Evolutionary conservation across 2,329 filamentous ascomycete species (phyloP).

Genomic region (Cladosporium halotolerans): DNA sequence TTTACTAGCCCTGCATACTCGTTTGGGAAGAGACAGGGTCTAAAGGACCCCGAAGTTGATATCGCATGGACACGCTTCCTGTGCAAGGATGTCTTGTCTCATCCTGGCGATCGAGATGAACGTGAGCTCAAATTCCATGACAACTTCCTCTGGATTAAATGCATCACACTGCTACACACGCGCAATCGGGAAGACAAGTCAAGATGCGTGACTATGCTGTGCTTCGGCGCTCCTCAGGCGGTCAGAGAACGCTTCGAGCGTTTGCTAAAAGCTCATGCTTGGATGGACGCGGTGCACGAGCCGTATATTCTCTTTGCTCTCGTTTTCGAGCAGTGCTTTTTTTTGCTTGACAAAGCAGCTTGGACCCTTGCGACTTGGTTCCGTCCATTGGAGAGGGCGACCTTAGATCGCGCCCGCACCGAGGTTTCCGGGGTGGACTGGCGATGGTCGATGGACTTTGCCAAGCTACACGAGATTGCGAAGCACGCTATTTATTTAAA

Average conservation of each 20-base stretch:
- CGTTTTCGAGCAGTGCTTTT: conserved; percentile 29
- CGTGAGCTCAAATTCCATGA: not conserved
- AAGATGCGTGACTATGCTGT: not conserved
- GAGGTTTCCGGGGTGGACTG: conserved; percentile 17
- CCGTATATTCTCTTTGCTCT: conserved; percentile 29
- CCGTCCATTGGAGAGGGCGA: conserved; percentile 24
- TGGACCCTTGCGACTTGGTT: conserved; percentile 30
- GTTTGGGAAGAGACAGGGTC: not conserved
- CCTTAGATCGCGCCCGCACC: conserved; percentile 21
- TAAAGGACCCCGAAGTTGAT: not conserved
- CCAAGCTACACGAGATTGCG: conserved; percentile 32
- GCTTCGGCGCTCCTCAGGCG: not conserved
- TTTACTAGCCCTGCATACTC: not conserved
- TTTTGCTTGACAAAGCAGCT: conserved; percentile 25
- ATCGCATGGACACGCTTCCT: conserved; percentile 1
- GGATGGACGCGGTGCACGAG: conserved; percentile 23
- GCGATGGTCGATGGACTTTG: conserved; percentile 21
- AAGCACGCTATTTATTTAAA: conserved; percentile 34
- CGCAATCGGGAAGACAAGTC: not conserved
- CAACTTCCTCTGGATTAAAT: conserved; percentile 1
- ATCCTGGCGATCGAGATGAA: not conserved
- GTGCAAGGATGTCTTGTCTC: conserved; percentile 1
- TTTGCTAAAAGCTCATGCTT: conserved; percentile 16
- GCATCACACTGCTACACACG: not conserved
- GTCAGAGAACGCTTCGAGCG: not conserved